phyloP scores from a whole-genome alignment of 345 rosid species.

The Laguncularia racemosa region DNA sequence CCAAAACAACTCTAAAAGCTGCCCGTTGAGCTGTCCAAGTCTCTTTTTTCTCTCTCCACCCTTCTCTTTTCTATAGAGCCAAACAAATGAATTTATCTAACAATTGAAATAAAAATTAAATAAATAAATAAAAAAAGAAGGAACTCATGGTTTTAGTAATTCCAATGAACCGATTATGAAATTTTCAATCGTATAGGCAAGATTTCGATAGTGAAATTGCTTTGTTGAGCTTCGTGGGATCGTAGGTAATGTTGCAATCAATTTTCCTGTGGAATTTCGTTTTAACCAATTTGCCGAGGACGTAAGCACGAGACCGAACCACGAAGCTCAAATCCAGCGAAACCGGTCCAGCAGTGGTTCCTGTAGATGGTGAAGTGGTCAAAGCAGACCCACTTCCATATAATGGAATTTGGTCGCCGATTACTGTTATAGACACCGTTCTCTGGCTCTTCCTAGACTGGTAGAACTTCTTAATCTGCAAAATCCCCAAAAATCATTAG shows the following conservation, averaged over 20 bases:
- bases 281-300: conserved; percentile 83
- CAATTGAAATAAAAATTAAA: too few species aligned
- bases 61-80: too few species aligned
- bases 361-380: conserved; percentile 36
- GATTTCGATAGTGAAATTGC: conserved; percentile 58
- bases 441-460: conserved; percentile 77
- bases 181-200: conserved; percentile 43
- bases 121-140: not conserved
- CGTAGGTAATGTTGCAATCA: conserved; percentile 50
- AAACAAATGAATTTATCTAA: too few species aligned
- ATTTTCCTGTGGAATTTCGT: conserved; percentile 68
- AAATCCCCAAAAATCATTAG: conserved; percentile 3
- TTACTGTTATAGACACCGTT: conserved; percentile 41
- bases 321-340: conserved; percentile 48
- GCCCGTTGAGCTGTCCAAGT: conserved; percentile 6
- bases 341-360: conserved; percentile 48
- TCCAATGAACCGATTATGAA: too few species aligned
- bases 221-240: conserved; percentile 55
- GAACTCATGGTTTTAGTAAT: too few species aligned
- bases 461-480: conserved; percentile 72
- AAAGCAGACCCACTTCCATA: conserved; percentile 81
- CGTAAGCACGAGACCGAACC: conserved; percentile 71
- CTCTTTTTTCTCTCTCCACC: too few species aligned
- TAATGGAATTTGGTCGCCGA: conserved; percentile 65
- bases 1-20: conserved; percentile 3